phyloP scores from a whole-genome alignment of 495 filamentous ascomycete species.

The Xylaria venustula region DNA sequence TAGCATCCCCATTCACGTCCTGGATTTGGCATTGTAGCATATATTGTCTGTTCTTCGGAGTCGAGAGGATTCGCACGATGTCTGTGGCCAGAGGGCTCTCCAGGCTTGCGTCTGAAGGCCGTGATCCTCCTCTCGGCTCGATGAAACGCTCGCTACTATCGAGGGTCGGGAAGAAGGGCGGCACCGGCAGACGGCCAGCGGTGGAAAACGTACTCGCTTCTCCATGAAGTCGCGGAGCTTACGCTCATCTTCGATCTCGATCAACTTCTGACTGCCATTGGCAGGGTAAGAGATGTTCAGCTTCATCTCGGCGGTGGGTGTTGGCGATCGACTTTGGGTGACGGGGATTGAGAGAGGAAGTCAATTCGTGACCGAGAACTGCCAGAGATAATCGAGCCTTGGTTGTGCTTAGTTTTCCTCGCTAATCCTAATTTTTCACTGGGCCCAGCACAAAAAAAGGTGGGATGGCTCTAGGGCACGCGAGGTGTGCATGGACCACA shows the following conservation, averaged over 20 bases:
- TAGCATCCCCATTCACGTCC: constrained; percentile 23
- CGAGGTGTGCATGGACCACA: constrained; percentile 23
- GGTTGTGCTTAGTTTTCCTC: constrained; percentile 27
- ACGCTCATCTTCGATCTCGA: constrained; percentile 98
- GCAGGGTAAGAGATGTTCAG: constrained; percentile 97
- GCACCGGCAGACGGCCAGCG: not conserved
- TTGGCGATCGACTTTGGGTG: constrained; percentile 26
- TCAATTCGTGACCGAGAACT: constrained; percentile 22
- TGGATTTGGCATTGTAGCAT: not conserved
- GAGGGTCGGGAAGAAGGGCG: not conserved
- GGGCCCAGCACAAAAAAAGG: constrained; percentile 22
- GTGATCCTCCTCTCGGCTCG: constrained; percentile 2
- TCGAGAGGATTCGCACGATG: not conserved
- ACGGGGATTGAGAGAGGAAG: constrained; percentile 26
- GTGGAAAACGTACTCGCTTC: constrained; percentile 37
- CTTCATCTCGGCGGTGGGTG: constrained; percentile 64
- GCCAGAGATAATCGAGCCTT: constrained; percentile 17
- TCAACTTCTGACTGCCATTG: constrained; percentile 98
- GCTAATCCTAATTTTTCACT: constrained; percentile 32
- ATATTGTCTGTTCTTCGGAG: not conserved
- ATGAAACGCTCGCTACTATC: not conserved
- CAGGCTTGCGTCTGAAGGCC: not conserved
- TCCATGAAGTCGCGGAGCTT: constrained; percentile 59
- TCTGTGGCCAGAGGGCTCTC: not conserved
- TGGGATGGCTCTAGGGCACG: constrained; percentile 25